Base-by-base conservation (phyloP, 768 basidiomycete species). In the Naganishia randhawae region DNA sequence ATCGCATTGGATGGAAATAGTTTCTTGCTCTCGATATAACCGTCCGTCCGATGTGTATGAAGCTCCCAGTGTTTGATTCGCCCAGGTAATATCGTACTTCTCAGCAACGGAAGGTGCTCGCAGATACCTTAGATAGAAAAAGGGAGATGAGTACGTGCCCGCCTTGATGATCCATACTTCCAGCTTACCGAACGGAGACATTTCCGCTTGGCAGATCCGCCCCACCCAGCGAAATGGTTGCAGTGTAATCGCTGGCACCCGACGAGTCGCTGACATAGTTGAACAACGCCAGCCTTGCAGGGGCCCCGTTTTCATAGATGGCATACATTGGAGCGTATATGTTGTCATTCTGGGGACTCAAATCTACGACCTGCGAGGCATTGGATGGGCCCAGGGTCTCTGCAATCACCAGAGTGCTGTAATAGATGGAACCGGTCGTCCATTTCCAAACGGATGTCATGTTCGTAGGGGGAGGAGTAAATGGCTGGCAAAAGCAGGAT, bases 361-460 rank as follows among this genome's bases (percentile, higher is more conserved):
- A 82, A 77, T 92, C 90, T 37, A 89, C 79, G 33, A 92, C 83
- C 68, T 85, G 88, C 1, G 88, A 85, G 1, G 77, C 81, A 77
- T 87, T 86, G 45, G 85, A 84, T 51, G 83, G 81, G n/a, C 89
- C 89, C 35, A 91, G 82, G 3, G 84, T 83, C 77, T 92, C 90
- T 0, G 89, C 85, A 45, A 88, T 81, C 70, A 87, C 83, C 29
- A 93, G 79, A 0, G 87, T 83, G 0, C 90, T 83, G 78, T 91
- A 92, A 81, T 88, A 90, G 51, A 88, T 80, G 0, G 88, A 84
- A 3, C 88, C 88, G 42, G 88, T 83, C 1, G 88, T 88, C 89
- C 89, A 91, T 77, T 88, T 81, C 68, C 84, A 84, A 77, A 82
- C 85, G 0, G 81, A 71, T 0, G 85, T 84, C 71, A 86, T 82